These are phyloP conservation scores for Graphiopsis chlorocephala DNA, from an alignment of 2,329 filamentous ascomycete genomes.

Conservation along the genomic window DNA sequence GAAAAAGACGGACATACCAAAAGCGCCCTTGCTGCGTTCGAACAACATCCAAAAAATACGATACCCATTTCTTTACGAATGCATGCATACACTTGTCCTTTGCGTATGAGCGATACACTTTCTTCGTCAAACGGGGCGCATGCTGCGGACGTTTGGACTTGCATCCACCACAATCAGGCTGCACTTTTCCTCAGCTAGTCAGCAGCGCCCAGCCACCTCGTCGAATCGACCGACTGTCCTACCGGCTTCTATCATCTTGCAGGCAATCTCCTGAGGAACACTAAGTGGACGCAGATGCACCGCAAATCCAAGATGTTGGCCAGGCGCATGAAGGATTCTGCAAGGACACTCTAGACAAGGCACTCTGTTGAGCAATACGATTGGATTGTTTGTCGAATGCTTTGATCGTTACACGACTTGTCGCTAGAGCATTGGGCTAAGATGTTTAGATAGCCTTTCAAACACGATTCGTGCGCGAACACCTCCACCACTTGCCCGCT, in stretches of 20 bases:
- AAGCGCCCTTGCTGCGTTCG: neutral
- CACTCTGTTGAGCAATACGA: neutral
- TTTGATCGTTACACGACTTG: neutral
- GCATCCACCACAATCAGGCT: neutral
- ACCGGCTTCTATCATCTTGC: neutral
- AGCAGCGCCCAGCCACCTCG: neutral
- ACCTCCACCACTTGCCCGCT: neutral
- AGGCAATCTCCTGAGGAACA: neutral
- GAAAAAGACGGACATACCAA: neutral
- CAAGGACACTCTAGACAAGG: neutral
- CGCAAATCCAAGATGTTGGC: neutral
- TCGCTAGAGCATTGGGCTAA: neutral
- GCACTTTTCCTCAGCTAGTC: neutral
- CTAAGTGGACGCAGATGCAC: neutral
- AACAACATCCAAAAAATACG: neutral
- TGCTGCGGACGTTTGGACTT: neutral
- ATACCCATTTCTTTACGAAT: conserved; percentile 13
- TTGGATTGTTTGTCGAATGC: neutral
- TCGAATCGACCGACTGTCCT: neutral
- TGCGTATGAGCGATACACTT: neutral
- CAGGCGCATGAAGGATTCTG: neutral
- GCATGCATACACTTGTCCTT: neutral
- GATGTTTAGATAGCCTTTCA: neutral
- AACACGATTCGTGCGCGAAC: neutral
- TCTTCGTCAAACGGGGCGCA: neutral